Evolutionary conservation across 148 eudicot species (phyloP), one percentile per base, ranked within the genome.

Genomic region (Pouteria glomerata): DNA sequence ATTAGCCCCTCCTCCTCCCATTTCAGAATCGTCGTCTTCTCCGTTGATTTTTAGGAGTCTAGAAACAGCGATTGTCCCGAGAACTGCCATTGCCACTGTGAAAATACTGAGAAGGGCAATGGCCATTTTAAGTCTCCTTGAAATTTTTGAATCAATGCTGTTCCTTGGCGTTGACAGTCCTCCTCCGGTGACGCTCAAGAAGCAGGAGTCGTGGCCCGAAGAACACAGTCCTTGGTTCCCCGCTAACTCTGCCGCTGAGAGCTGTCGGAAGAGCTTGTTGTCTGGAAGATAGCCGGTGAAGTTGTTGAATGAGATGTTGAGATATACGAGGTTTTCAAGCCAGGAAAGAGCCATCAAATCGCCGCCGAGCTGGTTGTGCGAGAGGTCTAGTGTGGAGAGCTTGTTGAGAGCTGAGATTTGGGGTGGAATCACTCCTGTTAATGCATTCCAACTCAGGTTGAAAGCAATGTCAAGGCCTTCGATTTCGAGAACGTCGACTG

Each of bases 241-340:
- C 19, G 73, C 91, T 59, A 92, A 68, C 57, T 92, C 98, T 39
- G 77, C 37, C 29, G 78, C 69, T 26, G 96, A 68, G 30, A 92
- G 63, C 77, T 89, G 98, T 34, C 88, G 78, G 63, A 92, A 92
- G 16, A 92, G 80, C 88, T 92, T 88, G 78, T 73, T 88, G 55
- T 92, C 91, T 0, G 98, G 93, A 39, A 90, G 83, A 68, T 82
- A 82, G 33, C 94, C 97, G 0, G 91, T 80, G 82, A 92, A 89
- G 58, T 92, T 88, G 73, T 92, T 92, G 77, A 85, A 81, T 5
- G 96, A 92, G 21, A 92, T 86, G 68, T 92, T 92, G 1, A 92
- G 84, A 44, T 93, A 86, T 16, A 92, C 96, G 23, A 92, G 85
- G 64, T 90, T 92, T 23, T 78, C 87, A 45, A 92, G 81, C 39